Base-by-base conservation (phyloP, 176 grass and related monocot genomes). In the Carex pumila region DNA sequence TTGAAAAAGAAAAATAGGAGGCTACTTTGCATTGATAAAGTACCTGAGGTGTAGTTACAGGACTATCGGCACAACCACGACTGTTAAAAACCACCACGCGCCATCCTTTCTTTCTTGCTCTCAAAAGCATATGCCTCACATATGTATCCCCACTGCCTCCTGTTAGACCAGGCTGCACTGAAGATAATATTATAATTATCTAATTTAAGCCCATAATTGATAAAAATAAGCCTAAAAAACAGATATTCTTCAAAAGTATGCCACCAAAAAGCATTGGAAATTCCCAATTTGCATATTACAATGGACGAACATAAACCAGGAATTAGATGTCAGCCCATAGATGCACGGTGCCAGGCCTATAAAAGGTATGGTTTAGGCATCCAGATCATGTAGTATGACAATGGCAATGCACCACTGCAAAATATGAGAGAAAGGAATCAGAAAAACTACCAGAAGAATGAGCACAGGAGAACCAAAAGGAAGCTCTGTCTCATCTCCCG, bases 71-170 rank as follows among this genome's bases (percentile, higher is more conserved):
- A 90, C 95, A 98, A 83, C 95, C 95, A 78, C 91, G 95, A 64
- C 95, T 98, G 79, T 98, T 98, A 69, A 98, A 95, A 79, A 98
- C 85, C 59, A 93, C 91, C 76, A 92, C 91, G 50, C 88, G 90
- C 90, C 90, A 98, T 89, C 89, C 92, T 87, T 91, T 92, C 54
- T 80, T 95, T 93, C 89, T 90, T 85, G 95, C 95, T 90, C 91
- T 91, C 67, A 94, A 11, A 82, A 98, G 91, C 92, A 98, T 98
- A 90, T 98, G 95, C 64, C 92, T 93, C 83, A 98, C 95, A 70
- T 98, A 98, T 83, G 95, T 87, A 88, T 98, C 95, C 86, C 85
- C 91, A 90, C 95, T 95, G 39, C 95, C 95, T 61, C 92, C 95
- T 80, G 92, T 98, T 80, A 98, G 88, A 64, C 95, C 92, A 55